Conservation (phyloP, 2,329 filamentous ascomycete species). For the Graphilbum sp. region DNA sequence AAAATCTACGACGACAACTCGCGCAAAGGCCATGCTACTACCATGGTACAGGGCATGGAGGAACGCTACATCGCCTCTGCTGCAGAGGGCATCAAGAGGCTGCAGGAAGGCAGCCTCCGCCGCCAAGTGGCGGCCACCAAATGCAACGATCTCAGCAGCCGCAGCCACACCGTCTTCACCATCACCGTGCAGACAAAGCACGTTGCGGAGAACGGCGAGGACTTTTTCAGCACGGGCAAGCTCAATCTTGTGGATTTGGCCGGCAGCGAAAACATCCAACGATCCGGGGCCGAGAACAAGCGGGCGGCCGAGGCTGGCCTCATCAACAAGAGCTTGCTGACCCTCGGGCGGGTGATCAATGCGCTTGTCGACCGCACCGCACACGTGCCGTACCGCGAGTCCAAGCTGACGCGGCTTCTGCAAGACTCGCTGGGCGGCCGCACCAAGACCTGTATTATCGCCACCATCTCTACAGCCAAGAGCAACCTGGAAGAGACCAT, state of each 20-base stretch:
- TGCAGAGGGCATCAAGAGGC: slow-evolving; percentile 68
- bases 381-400: slow-evolving; percentile 87
- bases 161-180: slow-evolving; percentile 95
- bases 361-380: slow-evolving; percentile 78
- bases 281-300: slow-evolving; percentile 96
- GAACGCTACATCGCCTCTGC: slow-evolving; percentile 84
- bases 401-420: slow-evolving; percentile 81
- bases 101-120: slow-evolving; percentile 80
- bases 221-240: slow-evolving; percentile 81
- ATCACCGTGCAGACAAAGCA: slow-evolving; percentile 84
- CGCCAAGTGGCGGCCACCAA: slow-evolving; percentile 99
- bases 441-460: slow-evolving; percentile 98
- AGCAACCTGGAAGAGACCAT: slow-evolving; percentile 96
- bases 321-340: slow-evolving; percentile 95
- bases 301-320: slow-evolving; percentile 86
- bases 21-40: slow-evolving; percentile 69
- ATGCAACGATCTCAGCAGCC: slow-evolving; percentile 93
- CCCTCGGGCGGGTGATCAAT: slow-evolving; percentile 91
- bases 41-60: slow-evolving; percentile 93
- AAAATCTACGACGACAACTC: slow-evolving; percentile 91
- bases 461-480: slow-evolving; percentile 85
- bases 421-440: slow-evolving; percentile 93
- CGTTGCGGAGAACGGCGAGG: slow-evolving; percentile 66
- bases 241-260: slow-evolving; percentile 93
- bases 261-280: slow-evolving; percentile 93